Evolutionary conservation across 345 rosid genomes (phyloP), one percentile per base, ranked within the genome.

Genomic region (Eucalyptus marginata): DNA sequence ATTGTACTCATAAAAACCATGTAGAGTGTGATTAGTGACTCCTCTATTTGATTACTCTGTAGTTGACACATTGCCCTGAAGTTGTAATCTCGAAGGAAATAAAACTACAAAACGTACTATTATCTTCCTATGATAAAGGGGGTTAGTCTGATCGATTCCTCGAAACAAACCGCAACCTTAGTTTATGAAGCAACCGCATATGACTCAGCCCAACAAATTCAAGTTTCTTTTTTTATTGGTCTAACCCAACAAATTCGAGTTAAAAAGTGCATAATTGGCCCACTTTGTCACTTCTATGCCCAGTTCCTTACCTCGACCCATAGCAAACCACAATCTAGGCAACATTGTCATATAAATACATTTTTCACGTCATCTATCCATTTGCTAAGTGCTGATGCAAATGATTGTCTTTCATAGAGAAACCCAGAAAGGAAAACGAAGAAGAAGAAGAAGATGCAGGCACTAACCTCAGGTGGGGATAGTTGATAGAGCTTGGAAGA

Each of bases 401-500:
- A 33, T 71, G 13, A 36, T 3, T 71, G 81, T 33, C 46, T 71
- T 36, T 2, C 40, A 6, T 33, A 3, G 81, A 71, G 13, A 18
- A 71, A 33, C 80, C 22, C 43, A 68, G 43, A 33, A 68, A 64
- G 36, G 7, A 36, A 33, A 10, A 17, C 9, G 7, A 18, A 17
- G 5, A 68, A 33, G 36, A 13, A 62, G 71, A 29, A n/a, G 44
- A 68, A 33, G 25, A 17, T 33, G 92, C 90, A 31, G 91, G 64
- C 58, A 40, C 76, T 25, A 58, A 92, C 95, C 94, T 93, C 93
- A 9, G 91, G 71, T 31, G 92, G 94, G 29, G 93, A 94, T 52
- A 92, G 89, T 59, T 93, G 93, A 86, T 94, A 92, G 25, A 92
- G 10, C 88, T 87, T 87, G 9, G 92, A 84, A n/a, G 89, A 83